phyloP scores from a whole-genome alignment of 495 filamentous ascomycete species.

The Aspergillus ostianus region DNA sequence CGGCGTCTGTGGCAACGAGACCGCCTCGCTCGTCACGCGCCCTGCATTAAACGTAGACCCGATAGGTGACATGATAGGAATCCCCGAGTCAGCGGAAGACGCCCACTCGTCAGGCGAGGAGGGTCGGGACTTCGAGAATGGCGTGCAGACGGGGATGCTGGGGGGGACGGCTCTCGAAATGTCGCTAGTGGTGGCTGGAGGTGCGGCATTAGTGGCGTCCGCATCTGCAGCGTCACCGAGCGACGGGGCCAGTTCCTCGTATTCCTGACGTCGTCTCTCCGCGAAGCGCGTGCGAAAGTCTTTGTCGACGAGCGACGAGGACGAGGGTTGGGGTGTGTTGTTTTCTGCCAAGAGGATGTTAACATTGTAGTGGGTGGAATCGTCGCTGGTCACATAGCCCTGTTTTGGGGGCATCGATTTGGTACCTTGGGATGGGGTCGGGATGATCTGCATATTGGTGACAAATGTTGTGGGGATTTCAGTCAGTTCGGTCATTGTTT shows the following conservation, averaged over 20 bases:
- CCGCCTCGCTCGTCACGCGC: not conserved
- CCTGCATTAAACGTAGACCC: constrained; percentile 1
- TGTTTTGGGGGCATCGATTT: constrained; percentile 10
- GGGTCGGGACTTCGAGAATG: not conserved
- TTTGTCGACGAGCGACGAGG: constrained; percentile 23
- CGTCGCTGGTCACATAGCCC: constrained; percentile 14
- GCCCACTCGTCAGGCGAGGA: not conserved
- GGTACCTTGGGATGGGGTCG: constrained; percentile 5
- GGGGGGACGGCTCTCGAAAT: not conserved
- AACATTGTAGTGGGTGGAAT: constrained; percentile 15
- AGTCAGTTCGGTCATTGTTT: not conserved
- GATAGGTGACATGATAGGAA: constrained; percentile 5
- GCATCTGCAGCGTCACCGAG: constrained; percentile 4
- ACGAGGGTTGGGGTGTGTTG: constrained; percentile 23
- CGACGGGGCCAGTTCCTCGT: constrained; percentile 12
- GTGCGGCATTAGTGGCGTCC: not conserved
- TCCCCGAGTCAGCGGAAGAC: constrained; percentile 10
- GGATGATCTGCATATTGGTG: constrained; percentile 7
- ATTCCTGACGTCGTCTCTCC: constrained; percentile 19
- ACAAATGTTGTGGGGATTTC: constrained; percentile 12
- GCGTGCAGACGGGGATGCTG: not conserved
- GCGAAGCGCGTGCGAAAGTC: constrained; percentile 34
- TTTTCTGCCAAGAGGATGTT: constrained; percentile 19
- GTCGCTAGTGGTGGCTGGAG: not conserved
- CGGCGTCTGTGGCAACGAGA: constrained; percentile 1